Conservation (phyloP, 352 stramenopile genomes). For the Blastocystis sp. region DNA sequence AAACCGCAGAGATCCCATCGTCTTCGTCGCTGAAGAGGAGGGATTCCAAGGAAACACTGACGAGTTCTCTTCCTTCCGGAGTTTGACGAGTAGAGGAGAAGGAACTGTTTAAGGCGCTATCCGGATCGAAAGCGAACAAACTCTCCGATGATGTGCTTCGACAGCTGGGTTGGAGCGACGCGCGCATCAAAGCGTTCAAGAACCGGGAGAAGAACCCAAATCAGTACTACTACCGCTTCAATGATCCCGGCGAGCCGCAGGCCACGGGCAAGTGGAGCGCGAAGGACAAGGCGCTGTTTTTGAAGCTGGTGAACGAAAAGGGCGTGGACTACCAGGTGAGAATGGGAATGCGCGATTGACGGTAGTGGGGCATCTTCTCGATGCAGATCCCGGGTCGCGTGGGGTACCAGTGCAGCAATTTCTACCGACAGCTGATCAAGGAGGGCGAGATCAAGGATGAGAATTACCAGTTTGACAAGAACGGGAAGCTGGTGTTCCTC, state of each 20-base stretch:
- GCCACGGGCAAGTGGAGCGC: slow-evolving; percentile 70
- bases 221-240: slow-evolving; percentile 72
- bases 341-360: background rate
- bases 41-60: slow-evolving; percentile 3
- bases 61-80: background rate
- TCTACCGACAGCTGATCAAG: slow-evolving; percentile 70
- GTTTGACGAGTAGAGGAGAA: slow-evolving; percentile 13
- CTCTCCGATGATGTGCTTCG: slow-evolving; percentile 17
- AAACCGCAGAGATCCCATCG: background rate
- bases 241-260: slow-evolving; percentile 70
- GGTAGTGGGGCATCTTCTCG: slow-evolving; percentile 71
- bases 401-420: slow-evolving; percentile 72
- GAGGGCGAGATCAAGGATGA: slow-evolving; percentile 71
- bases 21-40: background rate
- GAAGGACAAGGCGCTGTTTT: slow-evolving; percentile 68
- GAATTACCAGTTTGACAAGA: slow-evolving; percentile 68
- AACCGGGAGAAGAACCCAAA: slow-evolving; percentile 72
- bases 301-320: slow-evolving; percentile 56
- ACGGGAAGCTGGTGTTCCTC: slow-evolving; percentile 70
- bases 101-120: slow-evolving; percentile 35
- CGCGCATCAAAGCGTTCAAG: slow-evolving; percentile 57
- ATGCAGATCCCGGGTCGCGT: slow-evolving; percentile 71
- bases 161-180: slow-evolving; percentile 60
- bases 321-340: slow-evolving; percentile 67
- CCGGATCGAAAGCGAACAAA: slow-evolving; percentile 7